phyloP scores from a whole-genome alignment of 306 rosid genomes.

The Malus sieversii region DNA sequence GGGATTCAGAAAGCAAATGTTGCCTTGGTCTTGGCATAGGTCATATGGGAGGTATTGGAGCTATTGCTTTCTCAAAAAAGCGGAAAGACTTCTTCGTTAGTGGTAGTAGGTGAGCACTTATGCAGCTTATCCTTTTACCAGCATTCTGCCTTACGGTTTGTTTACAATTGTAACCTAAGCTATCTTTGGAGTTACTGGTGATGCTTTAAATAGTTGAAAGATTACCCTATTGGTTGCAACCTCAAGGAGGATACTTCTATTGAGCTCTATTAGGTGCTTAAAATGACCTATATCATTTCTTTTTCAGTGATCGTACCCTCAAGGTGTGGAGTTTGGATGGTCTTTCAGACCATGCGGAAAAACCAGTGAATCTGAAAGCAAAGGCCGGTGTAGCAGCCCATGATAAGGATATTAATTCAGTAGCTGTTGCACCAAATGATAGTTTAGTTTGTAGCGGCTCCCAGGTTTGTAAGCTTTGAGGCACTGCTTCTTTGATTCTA shows the following conservation, averaged over 20 bases:
- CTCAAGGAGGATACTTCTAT: neutral
- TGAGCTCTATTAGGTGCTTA: constrained; percentile 8
- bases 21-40: constrained; percentile 83
- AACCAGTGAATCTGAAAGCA: constrained; percentile 63
- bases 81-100: constrained; percentile 74
- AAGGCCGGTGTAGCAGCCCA: constrained; percentile 92
- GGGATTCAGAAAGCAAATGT: constrained; percentile 73
- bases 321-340: constrained; percentile 85
- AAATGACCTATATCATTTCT: constrained; percentile 7
- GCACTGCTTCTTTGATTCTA: constrained; percentile 2
- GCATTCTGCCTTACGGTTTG: neutral
- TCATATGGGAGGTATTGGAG: constrained; percentile 91
- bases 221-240: neutral
- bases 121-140: neutral
- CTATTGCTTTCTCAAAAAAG: constrained; percentile 76
- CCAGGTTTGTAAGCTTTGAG: constrained; percentile 53
- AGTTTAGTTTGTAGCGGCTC: constrained; percentile 93
- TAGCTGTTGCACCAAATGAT: constrained; percentile 96
- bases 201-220: neutral
- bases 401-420: constrained; percentile 89
- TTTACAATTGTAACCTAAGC: neutral
- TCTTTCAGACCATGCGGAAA: constrained; percentile 33
- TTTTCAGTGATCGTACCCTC: constrained; percentile 73
- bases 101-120: constrained; percentile 76
- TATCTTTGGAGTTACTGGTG: neutral